Evolutionary conservation across 176 grass and related monocot species (phyloP).

Genomic region (Ensete glaucum): DNA sequence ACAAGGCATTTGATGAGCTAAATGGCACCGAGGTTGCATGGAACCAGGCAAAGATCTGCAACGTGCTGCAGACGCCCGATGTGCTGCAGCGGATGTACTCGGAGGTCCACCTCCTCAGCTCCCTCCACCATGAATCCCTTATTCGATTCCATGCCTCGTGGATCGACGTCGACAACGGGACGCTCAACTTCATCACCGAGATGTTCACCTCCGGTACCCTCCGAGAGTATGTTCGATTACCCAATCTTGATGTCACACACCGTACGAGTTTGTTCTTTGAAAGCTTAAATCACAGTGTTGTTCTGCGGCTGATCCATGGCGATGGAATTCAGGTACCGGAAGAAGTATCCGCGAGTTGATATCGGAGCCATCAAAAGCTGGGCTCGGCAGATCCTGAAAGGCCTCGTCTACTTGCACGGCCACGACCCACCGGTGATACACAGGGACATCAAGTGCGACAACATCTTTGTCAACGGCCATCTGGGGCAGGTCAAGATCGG

Average conservation of each 20-base stretch:
- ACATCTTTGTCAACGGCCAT: conserved; percentile 75
- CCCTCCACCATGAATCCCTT: conserved; percentile 58
- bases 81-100: conserved; percentile 71
- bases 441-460: conserved; percentile 94
- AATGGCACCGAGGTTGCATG: conserved; percentile 78
- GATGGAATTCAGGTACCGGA: conserved; percentile 32
- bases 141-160: conserved; percentile 78
- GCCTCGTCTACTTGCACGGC: conserved; percentile 60
- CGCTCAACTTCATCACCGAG: conserved; percentile 98
- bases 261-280: background rate
- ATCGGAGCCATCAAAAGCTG: conserved; percentile 54
- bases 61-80: conserved; percentile 49
- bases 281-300: too few species aligned
- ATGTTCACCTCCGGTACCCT: conserved; percentile 97
- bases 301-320: background rate
- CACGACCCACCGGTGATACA: conserved; percentile 62
- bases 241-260: background rate
- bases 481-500: conserved; percentile 88
- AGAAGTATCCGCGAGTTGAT: conserved; percentile 47
- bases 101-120: conserved; percentile 77
- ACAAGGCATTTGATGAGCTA: conserved; percentile 72
- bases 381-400: conserved; percentile 56
- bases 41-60: conserved; percentile 67
- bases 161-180: conserved; percentile 31
- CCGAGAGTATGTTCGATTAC: conserved; percentile 32